Base-by-base conservation (phyloP, 2,329 filamentous ascomycete genomes). In the Talaromyces islandicus region DNA sequence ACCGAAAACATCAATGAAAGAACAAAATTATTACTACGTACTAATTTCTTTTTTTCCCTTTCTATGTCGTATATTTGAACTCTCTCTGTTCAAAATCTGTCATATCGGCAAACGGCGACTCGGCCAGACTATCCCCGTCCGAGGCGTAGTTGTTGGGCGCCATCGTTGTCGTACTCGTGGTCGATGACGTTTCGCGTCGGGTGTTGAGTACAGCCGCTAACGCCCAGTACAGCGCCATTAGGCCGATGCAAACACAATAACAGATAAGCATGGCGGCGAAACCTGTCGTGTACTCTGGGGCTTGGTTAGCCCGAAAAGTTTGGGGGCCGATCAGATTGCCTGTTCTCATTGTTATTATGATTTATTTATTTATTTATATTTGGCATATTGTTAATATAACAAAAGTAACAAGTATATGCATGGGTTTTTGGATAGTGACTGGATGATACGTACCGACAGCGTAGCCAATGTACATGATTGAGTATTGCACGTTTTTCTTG, bases 321-420 rank as follows among this genome's bases (percentile, higher is more conserved):
- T 77, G 75, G 1, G 76, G 76, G 0, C 76, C 77, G 55, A 78
- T 77, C 1, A 78, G 63, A 60, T 78, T 78, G 4, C 74, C 67
- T 65, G 41, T 38, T 46, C 11, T 19, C 11, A 46, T 21, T 35
- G 9, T 27, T 14, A 43, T 19, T 24, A n/a, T 38, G 17, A 25
- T 17, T 10, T 19, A 19, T 9, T n/a, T 25, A 25, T 17, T 10
- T 19, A 19, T 9, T n/a, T 46, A 3, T 12, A 4, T 50, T 21
- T 50, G 11, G 46, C 17, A 43, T 46, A n/a, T 27, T n/a, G n/a
- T 11, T 27, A 17, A 14, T 21, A 14, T 56, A 30, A 11, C 30
- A 32, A 9, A 32, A 11, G 9, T 12, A n/a, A 17, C 14, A 19
- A 19, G 3, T 50, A 6, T 19, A 46, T 4, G 32, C 32, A 21